Evolutionary conservation across 83 land plant species (phyloP), one percentile per base, ranked within the genome.

Genomic region (Picea mariana): DNA sequence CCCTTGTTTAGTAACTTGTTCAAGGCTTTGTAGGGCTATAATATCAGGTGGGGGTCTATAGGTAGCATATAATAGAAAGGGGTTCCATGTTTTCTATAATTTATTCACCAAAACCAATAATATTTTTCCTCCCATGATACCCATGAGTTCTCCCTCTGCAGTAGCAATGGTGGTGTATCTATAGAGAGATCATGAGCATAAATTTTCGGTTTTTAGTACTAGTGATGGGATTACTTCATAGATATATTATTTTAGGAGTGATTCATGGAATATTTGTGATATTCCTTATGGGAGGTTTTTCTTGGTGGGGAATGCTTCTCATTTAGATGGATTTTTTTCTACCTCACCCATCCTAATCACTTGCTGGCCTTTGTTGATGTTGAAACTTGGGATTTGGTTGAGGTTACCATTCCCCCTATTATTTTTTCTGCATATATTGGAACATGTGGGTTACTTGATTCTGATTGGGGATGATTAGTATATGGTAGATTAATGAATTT

Each of bases 271-370:
- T 21, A 31, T 64, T 40, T 61, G 52, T 61, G 81, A 69, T 42
- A 11, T 49, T 62, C 40, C 62, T 64, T 52, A 61, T 38, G 81
- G 67, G 52, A 61, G 81, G 72, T 79, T 79, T 64, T 71, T 34
- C 42, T n/a, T 79, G 65, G 49, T 79, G 27, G 81, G 67, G 3
- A 61, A 31, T 20, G 81, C 67, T 64, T 71, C 52, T 64, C 24
- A 62, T 34, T 31, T 62, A 20, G 42, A 79, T 79, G 81, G 81
- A 24, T 61, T 79, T 38, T 64, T 79, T 79, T 62, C 68, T 79
- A 69, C 42, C 20, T 79, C 27, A 42, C 63, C 47, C 23, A 79
- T 24, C 81, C 81, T 61, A 40, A 79, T 79, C 15, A 23, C 52
- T 61, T 79, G 42, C 17, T 79, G 40, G 68, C 81, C 24, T 79